A percentile compares a stretch with the other conserved stretches of the same genome.
Evolutionary conservation across 129 eudicot genomes (phyloP).

Genomic region (Escallonia herrerae): DNA sequence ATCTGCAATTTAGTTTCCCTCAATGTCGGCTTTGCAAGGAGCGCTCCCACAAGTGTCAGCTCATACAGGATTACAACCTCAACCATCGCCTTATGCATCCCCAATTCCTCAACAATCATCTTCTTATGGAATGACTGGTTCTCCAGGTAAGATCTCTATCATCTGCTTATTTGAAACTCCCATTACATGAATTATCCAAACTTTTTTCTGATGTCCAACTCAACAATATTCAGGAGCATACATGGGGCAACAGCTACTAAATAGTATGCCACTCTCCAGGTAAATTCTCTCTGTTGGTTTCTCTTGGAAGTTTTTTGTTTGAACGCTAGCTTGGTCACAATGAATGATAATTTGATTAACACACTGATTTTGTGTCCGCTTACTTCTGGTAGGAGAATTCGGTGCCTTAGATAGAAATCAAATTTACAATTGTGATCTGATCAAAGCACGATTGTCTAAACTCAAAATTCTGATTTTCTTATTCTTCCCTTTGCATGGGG

Average conservation of each 20-base stretch:
- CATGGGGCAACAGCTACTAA: slow-evolving; percentile 24
- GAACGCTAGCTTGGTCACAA: too few relatives aligned
- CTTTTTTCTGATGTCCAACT: neutral
- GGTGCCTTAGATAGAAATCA: too few relatives aligned
- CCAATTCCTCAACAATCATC: slow-evolving; percentile 1
- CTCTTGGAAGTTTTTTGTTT: neutral
- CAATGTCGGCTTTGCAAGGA: slow-evolving; percentile 32
- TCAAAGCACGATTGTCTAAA: too few relatives aligned
- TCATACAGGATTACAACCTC: slow-evolving; percentile 18
- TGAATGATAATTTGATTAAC: too few relatives aligned
- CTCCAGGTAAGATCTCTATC: slow-evolving; percentile 5
- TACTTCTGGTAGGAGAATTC: too few relatives aligned
- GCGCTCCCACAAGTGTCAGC: slow-evolving; percentile 27
- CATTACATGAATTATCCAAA: neutral
- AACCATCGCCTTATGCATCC: slow-evolving; percentile 15
- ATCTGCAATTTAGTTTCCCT: slow-evolving; percentile 30
- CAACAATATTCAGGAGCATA: slow-evolving; percentile 27
- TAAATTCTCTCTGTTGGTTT: neutral
- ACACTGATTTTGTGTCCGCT: too few relatives aligned
- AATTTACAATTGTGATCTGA: too few relatives aligned
- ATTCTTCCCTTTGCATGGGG: too few relatives aligned
- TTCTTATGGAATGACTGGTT: slow-evolving; percentile 3
- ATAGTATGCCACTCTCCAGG: slow-evolving; percentile 25
- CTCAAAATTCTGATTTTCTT: too few relatives aligned
- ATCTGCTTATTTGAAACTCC: neutral